Evolutionary conservation across 257 asterid species (phyloP).

Genomic region (Penstemon eatonii): DNA sequence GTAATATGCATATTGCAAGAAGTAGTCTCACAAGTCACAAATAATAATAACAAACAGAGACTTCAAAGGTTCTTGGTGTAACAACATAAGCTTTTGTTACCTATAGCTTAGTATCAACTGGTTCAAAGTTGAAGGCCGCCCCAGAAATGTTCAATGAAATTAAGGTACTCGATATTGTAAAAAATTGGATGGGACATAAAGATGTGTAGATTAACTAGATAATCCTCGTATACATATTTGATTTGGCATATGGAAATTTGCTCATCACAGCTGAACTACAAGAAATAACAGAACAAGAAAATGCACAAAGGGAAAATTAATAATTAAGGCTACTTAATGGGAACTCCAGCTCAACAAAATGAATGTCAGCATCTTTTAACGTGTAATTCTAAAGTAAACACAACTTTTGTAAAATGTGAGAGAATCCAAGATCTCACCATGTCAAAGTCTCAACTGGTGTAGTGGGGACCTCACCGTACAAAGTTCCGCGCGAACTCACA

Average conservation of each 20-base stretch:
- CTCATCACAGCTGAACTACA: slow-evolving; percentile 1
- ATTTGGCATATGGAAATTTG: background rate
- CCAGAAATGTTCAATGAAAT: slow-evolving; percentile 6
- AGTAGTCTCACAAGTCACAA: background rate
- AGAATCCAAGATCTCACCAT: slow-evolving; percentile 58
- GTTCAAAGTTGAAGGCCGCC: background rate
- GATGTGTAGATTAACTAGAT: background rate
- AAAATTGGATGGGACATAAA: background rate
- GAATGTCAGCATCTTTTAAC: slow-evolving; percentile 8
- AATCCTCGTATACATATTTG: background rate
- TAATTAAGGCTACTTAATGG: background rate
- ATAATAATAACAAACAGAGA: slow-evolving; percentile 1
- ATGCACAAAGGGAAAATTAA: background rate
- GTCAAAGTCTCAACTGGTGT: slow-evolving; percentile 46
- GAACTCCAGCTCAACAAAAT: background rate
- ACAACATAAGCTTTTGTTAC: background rate
- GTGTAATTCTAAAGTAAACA: slow-evolving; percentile 26
- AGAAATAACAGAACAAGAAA: slow-evolving; percentile 1
- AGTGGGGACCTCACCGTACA: slow-evolving; percentile 52
- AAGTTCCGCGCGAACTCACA: slow-evolving; percentile 72
- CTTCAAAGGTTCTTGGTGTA: slow-evolving; percentile 5
- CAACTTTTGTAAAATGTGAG: background rate
- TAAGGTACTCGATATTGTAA: background rate
- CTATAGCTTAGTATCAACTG: background rate
- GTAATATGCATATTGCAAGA: background rate